These are phyloP conservation scores for Clathrus columnatus DNA, from an alignment of 768 basidiomycete species.

Conservation along the genomic window DNA sequence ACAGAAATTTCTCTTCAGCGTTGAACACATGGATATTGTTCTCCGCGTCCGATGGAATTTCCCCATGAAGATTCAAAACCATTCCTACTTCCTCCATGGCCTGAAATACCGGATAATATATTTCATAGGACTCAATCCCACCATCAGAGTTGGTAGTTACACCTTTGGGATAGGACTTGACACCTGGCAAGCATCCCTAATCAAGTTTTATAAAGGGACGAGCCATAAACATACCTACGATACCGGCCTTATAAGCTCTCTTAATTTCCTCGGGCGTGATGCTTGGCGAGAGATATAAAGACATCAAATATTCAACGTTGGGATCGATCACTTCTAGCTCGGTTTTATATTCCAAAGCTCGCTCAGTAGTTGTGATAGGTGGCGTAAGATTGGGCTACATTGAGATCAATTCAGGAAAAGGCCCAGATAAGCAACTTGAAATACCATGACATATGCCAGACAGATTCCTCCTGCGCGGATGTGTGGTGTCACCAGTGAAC, in stretches of 20 bases:
- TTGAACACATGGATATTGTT: conserved; percentile 85
- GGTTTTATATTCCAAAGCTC: conserved; percentile 73
- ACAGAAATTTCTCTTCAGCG: conserved; percentile 83
- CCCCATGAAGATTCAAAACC: conserved; percentile 95
- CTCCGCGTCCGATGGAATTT: conserved; percentile 79
- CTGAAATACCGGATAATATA: conserved; percentile 87
- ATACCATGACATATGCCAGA: conserved; percentile 94
- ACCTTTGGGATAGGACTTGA: conserved; percentile 95
- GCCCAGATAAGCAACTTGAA: background rate
- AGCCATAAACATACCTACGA: conserved; percentile 39
- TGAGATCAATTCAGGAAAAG: conserved; percentile 4
- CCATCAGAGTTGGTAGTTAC: conserved; percentile 96
- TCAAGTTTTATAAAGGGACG: no score
- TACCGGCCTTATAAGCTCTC: conserved; percentile 78
- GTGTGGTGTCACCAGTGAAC: conserved; percentile 80
- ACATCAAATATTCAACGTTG: conserved; percentile 84
- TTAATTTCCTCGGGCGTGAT: conserved; percentile 86
- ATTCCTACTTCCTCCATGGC: conserved; percentile 91
- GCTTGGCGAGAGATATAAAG: conserved; percentile 86
- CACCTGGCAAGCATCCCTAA: conserved; percentile 39
- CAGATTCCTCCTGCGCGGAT: conserved; percentile 83
- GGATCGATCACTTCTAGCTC: conserved; percentile 69
- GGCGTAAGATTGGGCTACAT: conserved; percentile 85
- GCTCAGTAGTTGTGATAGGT: conserved; percentile 73
- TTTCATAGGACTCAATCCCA: conserved; percentile 92